Evolutionary conservation across 441 rosid species (phyloP).

Genomic region (Syzygium malaccense): DNA sequence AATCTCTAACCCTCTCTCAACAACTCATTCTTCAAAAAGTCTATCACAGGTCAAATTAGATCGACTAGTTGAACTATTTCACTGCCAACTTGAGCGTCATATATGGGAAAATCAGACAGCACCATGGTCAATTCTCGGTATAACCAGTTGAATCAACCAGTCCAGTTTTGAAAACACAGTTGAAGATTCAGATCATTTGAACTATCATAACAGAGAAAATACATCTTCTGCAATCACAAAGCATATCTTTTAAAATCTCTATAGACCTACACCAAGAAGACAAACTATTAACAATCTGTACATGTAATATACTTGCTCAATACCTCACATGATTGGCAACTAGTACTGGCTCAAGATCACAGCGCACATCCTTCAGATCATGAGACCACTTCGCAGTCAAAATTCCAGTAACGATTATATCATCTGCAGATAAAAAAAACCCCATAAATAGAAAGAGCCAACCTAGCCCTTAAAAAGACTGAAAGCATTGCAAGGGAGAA

Average conservation of each 20-base stretch:
- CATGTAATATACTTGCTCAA: constrained; percentile 1
- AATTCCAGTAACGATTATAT: constrained; percentile 79
- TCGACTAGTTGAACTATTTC: neutral
- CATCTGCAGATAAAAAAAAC: constrained; percentile 51
- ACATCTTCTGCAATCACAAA: neutral
- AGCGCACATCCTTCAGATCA: constrained; percentile 87
- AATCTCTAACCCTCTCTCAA: neutral
- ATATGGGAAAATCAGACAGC: neutral
- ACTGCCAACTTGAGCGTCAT: neutral
- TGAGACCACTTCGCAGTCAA: constrained; percentile 97
- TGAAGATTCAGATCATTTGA: neutral
- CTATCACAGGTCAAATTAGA: neutral
- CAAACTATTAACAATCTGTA: neutral
- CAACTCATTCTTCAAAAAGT: neutral
- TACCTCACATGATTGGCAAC: constrained; percentile 88
- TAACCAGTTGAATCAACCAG: neutral
- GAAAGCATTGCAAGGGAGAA: neutral
- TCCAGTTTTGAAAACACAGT: neutral
- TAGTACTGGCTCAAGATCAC: constrained; percentile 87
- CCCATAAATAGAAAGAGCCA: neutral
- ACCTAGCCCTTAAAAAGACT: neutral
- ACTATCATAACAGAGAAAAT: neutral
- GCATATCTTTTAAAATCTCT: neutral
- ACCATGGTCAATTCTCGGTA: neutral
- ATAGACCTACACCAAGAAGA: neutral